phyloP scores from a whole-genome alignment of 306 rosid genomes.

The Lagenaria siceraria region DNA sequence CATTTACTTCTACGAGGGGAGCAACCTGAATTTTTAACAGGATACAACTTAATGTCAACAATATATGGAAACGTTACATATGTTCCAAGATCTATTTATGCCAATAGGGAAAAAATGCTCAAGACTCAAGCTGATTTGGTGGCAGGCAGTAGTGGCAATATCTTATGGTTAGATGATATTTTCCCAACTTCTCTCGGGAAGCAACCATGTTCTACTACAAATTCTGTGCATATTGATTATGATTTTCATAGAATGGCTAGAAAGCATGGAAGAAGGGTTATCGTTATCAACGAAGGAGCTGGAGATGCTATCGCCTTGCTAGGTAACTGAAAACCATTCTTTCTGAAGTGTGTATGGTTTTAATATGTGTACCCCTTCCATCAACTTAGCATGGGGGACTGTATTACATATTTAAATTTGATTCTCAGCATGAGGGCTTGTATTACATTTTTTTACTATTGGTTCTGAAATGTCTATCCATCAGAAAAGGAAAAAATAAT shows the following conservation, averaged over 20 bases:
- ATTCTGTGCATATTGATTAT: constrained; percentile 19
- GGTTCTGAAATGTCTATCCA: neutral
- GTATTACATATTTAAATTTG: neutral
- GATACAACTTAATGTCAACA: constrained; percentile 87
- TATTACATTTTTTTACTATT: neutral
- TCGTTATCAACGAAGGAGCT: constrained; percentile 80
- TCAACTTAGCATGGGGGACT: neutral
- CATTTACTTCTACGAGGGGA: constrained; percentile 90
- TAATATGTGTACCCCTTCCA: neutral
- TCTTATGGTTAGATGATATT: constrained; percentile 50
- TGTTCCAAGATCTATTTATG: constrained; percentile 59
- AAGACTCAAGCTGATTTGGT: constrained; percentile 45
- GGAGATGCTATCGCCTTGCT: constrained; percentile 80
- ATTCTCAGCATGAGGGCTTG: neutral
- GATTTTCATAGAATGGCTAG: constrained; percentile 21
- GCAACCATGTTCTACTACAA: constrained; percentile 14
- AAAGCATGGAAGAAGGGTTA: constrained; percentile 40
- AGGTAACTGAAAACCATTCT: constrained; percentile 42
- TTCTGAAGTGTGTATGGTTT: neutral
- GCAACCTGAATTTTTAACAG: constrained; percentile 76
- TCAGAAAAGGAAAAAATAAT: too few species aligned
- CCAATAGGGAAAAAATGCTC: constrained; percentile 60
- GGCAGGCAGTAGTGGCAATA: constrained; percentile 40
- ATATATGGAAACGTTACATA: constrained; percentile 70
- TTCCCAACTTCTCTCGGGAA: constrained; percentile 27